A percentile compares a stretch with the other conserved stretches of the same genome.
Evolutionary conservation across 768 basidiomycete species (phyloP).

Genomic region (Serpula lacrymans): DNA sequence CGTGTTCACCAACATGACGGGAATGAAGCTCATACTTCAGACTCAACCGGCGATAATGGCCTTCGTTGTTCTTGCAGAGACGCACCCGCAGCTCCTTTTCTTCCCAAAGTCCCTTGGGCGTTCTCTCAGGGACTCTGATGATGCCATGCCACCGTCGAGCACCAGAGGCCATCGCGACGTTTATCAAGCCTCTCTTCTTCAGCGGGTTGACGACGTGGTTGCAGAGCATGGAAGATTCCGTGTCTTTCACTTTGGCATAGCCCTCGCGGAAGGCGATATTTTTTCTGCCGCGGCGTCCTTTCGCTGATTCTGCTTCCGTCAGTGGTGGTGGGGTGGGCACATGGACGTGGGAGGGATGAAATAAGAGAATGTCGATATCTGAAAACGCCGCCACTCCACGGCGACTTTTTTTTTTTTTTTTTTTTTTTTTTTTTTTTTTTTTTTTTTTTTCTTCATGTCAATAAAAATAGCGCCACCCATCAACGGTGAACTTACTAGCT

Average conservation of each 20-base stretch:
- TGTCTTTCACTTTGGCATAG: slow-evolving; percentile 8
- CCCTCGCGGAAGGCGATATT: slow-evolving; percentile 1
- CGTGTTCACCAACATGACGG: background rate
- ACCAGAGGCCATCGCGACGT: slow-evolving; percentile 29
- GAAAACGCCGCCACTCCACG: slow-evolving; percentile 35
- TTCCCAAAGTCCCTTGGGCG: slow-evolving; percentile 23
- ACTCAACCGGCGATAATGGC: slow-evolving; percentile 36
- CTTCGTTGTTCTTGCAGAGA: slow-evolving; percentile 24
- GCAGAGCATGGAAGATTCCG: slow-evolving; percentile 25
- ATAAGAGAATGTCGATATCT: slow-evolving; percentile 41
- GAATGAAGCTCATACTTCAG: slow-evolving; percentile 20
- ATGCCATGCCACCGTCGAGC: slow-evolving; percentile 50
- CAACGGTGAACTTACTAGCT: slow-evolving; percentile 61
- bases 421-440: background rate
- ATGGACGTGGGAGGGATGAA: slow-evolving; percentile 43
- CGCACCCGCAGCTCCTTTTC: slow-evolving; percentile 19
- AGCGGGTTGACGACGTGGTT: slow-evolving; percentile 41
- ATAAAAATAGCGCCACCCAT: too few species aligned
- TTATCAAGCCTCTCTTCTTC: slow-evolving; percentile 42
- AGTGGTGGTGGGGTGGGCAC: slow-evolving; percentile 34
- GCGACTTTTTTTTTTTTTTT: slow-evolving; percentile 46
- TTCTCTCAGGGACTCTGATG: slow-evolving; percentile 41
- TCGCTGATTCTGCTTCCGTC: slow-evolving; percentile 8
- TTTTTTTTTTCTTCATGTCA: background rate
- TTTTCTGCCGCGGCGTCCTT: background rate